These are phyloP conservation scores for Angophora floribunda DNA, from an alignment of 345 rosid species.

Conservation along the genomic window DNA sequence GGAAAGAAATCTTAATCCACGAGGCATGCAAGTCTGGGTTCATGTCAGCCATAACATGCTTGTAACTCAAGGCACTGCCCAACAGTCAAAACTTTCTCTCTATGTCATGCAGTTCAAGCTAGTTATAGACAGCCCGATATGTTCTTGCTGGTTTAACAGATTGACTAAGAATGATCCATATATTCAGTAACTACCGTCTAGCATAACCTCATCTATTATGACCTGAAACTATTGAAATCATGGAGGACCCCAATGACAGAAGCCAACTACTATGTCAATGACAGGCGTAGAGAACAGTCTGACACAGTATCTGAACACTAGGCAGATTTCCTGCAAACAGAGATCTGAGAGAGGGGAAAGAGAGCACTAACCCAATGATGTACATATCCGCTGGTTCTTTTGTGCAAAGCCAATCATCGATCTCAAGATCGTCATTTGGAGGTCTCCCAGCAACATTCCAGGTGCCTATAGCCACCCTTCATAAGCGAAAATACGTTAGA, in stretches of 20 bases:
- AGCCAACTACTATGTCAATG: not conserved
- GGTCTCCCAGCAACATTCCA: conserved; percentile 97
- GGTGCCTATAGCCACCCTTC: conserved; percentile 74
- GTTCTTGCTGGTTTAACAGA: not conserved
- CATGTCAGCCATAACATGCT: not conserved
- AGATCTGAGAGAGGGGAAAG: not conserved
- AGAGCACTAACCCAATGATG: conserved; percentile 58
- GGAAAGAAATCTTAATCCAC: not conserved
- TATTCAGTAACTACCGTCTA: not conserved
- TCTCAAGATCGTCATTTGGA: conserved; percentile 67
- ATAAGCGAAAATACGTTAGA: not conserved
- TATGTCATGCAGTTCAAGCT: not conserved
- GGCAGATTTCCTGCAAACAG: not conserved
- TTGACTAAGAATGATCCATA: not conserved
- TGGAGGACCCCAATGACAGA: not conserved
- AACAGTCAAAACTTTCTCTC: not conserved
- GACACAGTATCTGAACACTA: not conserved
- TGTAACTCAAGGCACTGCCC: not conserved
- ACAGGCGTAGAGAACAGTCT: not conserved
- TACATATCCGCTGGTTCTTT: conserved; percentile 81
- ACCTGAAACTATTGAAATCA: not conserved
- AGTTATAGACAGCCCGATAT: not conserved
- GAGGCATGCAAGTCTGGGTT: not conserved
- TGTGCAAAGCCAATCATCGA: conserved; percentile 84
- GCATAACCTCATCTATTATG: not conserved